Percentiles rank a stretch among this genome's conserved stretches.
Evolutionary conservation across 2,329 filamentous ascomycete genomes (phyloP).

Genomic region (Cercospora beticola): DNA sequence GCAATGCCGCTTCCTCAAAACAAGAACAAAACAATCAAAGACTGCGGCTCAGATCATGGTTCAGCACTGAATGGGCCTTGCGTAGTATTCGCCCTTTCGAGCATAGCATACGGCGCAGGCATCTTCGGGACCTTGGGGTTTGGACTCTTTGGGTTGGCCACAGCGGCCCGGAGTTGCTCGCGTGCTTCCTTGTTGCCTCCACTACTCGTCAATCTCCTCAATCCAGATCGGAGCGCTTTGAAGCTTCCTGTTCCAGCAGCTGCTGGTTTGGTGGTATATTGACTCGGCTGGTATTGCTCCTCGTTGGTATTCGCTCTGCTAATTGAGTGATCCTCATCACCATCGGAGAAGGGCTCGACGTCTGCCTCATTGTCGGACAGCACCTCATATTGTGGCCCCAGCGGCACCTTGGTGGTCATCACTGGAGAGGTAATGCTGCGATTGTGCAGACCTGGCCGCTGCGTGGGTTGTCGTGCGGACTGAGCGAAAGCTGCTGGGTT

Average conservation of each 20-base stretch:
- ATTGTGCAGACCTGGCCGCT: constrained; percentile 68
- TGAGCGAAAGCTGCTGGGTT: constrained; percentile 58
- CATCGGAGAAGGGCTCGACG: constrained; percentile 72
- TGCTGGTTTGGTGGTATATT: constrained; percentile 40
- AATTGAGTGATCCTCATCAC: constrained; percentile 66
- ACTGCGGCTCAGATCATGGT: constrained; percentile 22
- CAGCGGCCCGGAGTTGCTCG: constrained; percentile 39
- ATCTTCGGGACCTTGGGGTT: constrained; percentile 52
- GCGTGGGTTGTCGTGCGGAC: constrained; percentile 28
- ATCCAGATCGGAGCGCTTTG: constrained; percentile 54
- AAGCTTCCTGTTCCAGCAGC: constrained; percentile 33
- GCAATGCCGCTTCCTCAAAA: neutral
- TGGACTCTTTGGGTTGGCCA: constrained; percentile 42
- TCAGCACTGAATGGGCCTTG: constrained; percentile 38
- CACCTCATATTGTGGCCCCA: constrained; percentile 57
- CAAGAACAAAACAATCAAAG: neutral
- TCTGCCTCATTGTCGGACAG: constrained; percentile 75
- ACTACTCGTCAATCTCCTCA: constrained; percentile 63
- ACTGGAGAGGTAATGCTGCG: constrained; percentile 82
- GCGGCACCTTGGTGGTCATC: constrained; percentile 52
- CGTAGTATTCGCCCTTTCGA: constrained; percentile 11
- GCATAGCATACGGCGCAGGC: constrained; percentile 41
- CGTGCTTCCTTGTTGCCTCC: constrained; percentile 40
- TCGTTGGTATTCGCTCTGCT: constrained; percentile 39
- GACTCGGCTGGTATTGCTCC: constrained; percentile 21